Percentiles rank a stretch among this genome's conserved stretches.
phyloP scores from a whole-genome alignment of 805 yeast species.

The Starmerella kuoi region DNA sequence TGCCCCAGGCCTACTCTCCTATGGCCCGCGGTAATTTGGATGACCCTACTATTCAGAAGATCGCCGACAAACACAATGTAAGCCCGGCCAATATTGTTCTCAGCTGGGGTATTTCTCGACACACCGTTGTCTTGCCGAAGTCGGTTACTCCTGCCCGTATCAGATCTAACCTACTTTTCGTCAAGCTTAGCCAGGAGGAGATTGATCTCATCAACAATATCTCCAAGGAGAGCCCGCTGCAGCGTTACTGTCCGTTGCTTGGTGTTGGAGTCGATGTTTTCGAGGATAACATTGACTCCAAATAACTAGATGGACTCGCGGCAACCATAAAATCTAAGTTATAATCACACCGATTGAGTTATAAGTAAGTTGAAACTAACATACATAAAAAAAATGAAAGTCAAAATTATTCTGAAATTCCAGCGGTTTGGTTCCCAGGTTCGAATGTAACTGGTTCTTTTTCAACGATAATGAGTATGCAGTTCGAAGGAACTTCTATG shows the following conservation, averaged over 20 bases:
- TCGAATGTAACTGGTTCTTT: too few relatives aligned
- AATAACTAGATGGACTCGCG: background rate
- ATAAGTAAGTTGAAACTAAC: too few relatives aligned
- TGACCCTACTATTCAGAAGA: slow-evolving; percentile 40
- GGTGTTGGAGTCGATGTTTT: slow-evolving; percentile 17
- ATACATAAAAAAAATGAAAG: too few relatives aligned
- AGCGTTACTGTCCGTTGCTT: slow-evolving; percentile 21
- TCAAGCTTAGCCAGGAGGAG: slow-evolving; percentile 35
- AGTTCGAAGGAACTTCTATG: too few relatives aligned
- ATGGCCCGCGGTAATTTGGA: slow-evolving; percentile 56
- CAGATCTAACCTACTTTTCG: slow-evolving; percentile 31
- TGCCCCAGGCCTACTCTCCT: slow-evolving; percentile 67
- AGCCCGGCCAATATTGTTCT: slow-evolving; percentile 26
- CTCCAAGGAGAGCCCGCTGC: slow-evolving; percentile 12
- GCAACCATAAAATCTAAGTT: background rate
- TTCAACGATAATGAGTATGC: too few relatives aligned
- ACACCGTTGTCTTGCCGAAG: slow-evolving; percentile 54
- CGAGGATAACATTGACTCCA: slow-evolving; percentile 23
- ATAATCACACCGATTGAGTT: too few relatives aligned
- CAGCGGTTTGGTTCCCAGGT: too few relatives aligned
- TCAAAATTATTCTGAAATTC: too few relatives aligned
- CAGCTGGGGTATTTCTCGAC: slow-evolving; percentile 35
- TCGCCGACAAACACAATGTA: slow-evolving; percentile 45
- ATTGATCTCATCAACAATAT: slow-evolving; percentile 27
- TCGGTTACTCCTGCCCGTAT: slow-evolving; percentile 57